Evolutionary conservation across 257 asterid genomes (phyloP).

Genomic region (Coffea canephora): DNA sequence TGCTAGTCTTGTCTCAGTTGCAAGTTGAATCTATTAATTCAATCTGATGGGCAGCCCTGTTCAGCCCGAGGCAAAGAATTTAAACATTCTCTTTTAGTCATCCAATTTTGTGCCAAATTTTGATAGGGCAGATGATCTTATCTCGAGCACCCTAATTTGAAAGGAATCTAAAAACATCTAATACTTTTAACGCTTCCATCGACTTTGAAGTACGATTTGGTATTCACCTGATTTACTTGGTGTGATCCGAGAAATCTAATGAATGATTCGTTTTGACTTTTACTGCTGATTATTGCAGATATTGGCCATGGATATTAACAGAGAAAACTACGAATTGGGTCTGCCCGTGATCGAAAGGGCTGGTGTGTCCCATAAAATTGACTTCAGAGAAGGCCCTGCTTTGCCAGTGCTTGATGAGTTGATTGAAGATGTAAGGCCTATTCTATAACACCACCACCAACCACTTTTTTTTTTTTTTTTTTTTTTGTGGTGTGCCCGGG

Average conservation of each 20-base stretch:
- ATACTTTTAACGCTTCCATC: no score
- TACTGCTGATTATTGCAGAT: slow-evolving; percentile 46
- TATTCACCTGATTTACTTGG: neutral
- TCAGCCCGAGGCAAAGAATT: no score
- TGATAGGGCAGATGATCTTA: no score
- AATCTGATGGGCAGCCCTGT: no score
- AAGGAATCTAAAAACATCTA: no score
- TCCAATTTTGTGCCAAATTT: no score
- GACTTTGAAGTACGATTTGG: no score
- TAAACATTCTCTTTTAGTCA: no score
- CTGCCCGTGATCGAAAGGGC: slow-evolving; percentile 72
- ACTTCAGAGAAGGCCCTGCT: slow-evolving; percentile 78
- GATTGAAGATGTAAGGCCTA: slow-evolving; percentile 30
- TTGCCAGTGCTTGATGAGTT: slow-evolving; percentile 64
- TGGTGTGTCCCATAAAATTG: slow-evolving; percentile 84
- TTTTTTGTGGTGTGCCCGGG: no score
- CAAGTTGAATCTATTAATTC: neutral
- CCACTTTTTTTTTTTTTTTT: neutral
- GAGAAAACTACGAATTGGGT: slow-evolving; percentile 75
- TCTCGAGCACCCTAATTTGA: no score
- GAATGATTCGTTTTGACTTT: neutral
- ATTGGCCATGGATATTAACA: slow-evolving; percentile 87
- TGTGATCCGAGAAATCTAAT: neutral
- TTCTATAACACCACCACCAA: neutral
- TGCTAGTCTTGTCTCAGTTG: neutral